These are phyloP conservation scores for Kockiozyma suomiensis DNA, from an alignment of 805 yeast species.

Conservation along the genomic window DNA sequence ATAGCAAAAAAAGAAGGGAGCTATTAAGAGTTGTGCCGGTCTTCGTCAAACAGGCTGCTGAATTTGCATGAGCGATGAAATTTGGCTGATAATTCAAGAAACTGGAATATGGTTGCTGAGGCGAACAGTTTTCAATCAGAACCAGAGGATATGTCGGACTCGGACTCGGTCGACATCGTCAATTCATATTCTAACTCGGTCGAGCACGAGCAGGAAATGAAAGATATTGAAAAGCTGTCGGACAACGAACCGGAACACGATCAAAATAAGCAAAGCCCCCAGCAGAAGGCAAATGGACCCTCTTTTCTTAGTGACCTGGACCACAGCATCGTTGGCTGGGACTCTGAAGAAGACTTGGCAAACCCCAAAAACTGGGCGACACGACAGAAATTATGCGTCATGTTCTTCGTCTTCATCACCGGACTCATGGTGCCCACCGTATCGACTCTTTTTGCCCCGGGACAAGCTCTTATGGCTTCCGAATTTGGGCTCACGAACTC, in stretches of 20 bases:
- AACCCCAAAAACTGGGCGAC: conserved; percentile 46
- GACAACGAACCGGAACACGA: not conserved
- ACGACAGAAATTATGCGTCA: conserved; percentile 45
- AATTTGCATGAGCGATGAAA: too few species aligned
- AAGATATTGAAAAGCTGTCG: not conserved
- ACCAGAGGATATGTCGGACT: not conserved
- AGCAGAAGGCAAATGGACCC: not conserved
- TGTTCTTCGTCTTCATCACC: conserved; percentile 36
- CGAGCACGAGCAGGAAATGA: not conserved
- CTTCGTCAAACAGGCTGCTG: too few species aligned
- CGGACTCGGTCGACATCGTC: not conserved
- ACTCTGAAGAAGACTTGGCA: conserved; percentile 42
- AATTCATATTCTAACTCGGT: not conserved
- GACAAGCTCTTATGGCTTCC: conserved; percentile 43
- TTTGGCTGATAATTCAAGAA: too few species aligned
- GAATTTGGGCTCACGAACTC: conserved; percentile 27
- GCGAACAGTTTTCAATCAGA: too few species aligned
- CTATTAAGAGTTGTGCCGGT: too few species aligned
- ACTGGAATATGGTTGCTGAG: too few species aligned
- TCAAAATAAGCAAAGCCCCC: not conserved
- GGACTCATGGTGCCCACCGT: conserved; percentile 29
- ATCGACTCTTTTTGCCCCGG: conserved; percentile 32
- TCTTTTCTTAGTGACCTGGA: conserved; percentile 16
- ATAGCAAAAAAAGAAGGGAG: too few species aligned
- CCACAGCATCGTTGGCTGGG: conserved; percentile 35